A percentile compares a stretch with the other conserved stretches of the same genome.
phyloP scores from a whole-genome alignment of 2,329 filamentous ascomycete species.

The Aspergillus novofumigatus region DNA sequence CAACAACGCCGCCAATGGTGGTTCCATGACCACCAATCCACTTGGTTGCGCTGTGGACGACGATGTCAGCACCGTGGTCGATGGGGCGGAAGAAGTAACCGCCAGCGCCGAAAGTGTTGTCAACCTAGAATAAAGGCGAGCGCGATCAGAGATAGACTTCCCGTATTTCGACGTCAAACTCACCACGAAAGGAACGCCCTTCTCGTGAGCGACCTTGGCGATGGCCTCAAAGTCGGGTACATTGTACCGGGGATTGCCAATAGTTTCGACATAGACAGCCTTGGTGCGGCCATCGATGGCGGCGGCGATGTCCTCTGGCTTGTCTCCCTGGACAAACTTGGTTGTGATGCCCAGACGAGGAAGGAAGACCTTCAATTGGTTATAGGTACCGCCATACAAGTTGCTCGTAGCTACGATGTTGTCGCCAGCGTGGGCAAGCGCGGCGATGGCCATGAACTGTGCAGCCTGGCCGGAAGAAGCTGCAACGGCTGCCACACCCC shows the following conservation, averaged over 20 bases:
- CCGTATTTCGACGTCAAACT: slow-evolving; percentile 5
- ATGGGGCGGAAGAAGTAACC: slow-evolving; percentile 86
- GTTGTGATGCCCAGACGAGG: slow-evolving; percentile 82
- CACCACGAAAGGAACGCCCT: slow-evolving; percentile 62
- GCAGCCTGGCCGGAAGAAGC: slow-evolving; percentile 83
- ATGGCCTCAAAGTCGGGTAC: slow-evolving; percentile 87
- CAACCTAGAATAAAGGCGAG: slow-evolving; percentile 52
- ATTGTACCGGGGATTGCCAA: slow-evolving; percentile 92
- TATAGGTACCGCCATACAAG: slow-evolving; percentile 93
- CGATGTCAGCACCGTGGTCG: slow-evolving; percentile 86
- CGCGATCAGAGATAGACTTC: neutral
- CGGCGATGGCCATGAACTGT: slow-evolving; percentile 83
- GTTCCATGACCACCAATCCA: slow-evolving; percentile 97
- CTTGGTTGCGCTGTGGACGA: slow-evolving; percentile 91
- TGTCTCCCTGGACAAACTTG: slow-evolving; percentile 82
- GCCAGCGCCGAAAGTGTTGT: slow-evolving; percentile 94
- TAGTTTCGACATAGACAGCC: slow-evolving; percentile 85
- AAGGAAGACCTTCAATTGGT: slow-evolving; percentile 90
- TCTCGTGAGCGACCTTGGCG: slow-evolving; percentile 69
- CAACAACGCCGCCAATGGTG: slow-evolving; percentile 78
- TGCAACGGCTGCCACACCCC: slow-evolving; percentile 80
- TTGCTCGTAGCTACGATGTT: slow-evolving; percentile 91
- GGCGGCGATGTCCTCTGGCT: slow-evolving; percentile 70
- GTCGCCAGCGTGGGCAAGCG: slow-evolving; percentile 82
- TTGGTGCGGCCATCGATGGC: slow-evolving; percentile 92